These are phyloP conservation scores for Eucalyptus dawsonii DNA, from an alignment of 345 rosid genomes.

Conservation along the genomic window DNA sequence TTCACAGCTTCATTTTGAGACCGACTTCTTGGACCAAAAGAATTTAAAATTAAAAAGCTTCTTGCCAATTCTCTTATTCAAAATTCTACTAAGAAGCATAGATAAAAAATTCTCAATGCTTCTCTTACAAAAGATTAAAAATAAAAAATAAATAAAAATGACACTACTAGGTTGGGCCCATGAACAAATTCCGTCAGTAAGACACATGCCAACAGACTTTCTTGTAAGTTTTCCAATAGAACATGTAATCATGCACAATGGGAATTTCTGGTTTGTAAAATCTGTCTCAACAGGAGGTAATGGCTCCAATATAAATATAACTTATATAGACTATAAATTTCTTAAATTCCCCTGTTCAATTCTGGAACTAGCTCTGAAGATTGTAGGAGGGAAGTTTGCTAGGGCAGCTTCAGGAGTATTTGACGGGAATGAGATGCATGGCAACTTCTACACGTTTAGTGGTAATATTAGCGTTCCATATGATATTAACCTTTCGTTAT, in stretches of 20 bases:
- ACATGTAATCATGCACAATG: neutral
- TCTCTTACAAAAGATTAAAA: neutral
- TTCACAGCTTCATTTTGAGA: neutral
- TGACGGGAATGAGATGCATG: neutral
- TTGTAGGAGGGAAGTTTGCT: neutral
- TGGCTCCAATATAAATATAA: neutral
- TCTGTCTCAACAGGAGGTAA: neutral
- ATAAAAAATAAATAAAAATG: neutral
- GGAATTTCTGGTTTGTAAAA: neutral
- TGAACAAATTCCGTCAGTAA: neutral
- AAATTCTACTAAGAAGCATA: neutral
- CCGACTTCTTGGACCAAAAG: neutral
- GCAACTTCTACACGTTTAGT: neutral
- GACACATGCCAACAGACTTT: neutral
- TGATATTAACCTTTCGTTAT: neutral
- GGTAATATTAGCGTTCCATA: neutral
- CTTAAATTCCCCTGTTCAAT: neutral
- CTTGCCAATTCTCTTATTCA: neutral
- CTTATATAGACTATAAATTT: neutral
- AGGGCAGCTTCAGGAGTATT: neutral
- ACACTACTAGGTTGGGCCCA: neutral
- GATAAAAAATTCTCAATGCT: neutral
- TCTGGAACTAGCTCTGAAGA: neutral
- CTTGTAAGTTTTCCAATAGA: neutral
- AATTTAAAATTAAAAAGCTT: neutral